These are phyloP conservation scores for Populus hybrid DNA, from an alignment of 441 rosid genomes.

Conservation along the genomic window DNA sequence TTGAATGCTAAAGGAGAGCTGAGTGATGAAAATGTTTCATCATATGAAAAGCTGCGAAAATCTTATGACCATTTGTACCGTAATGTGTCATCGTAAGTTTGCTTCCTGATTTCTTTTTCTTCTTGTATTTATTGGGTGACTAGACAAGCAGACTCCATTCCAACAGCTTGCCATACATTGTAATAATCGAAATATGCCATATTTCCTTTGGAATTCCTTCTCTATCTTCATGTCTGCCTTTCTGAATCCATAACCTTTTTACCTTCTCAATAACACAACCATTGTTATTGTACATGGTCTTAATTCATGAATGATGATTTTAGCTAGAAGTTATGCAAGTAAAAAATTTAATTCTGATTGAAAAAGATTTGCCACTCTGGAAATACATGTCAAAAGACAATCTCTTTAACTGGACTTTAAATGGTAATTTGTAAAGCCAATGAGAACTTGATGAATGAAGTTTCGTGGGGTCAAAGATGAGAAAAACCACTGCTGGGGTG, in stretches of 20 bases:
- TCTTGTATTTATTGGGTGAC: constrained; percentile 19
- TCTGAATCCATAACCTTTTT: background rate
- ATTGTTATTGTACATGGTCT: background rate
- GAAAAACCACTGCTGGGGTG: background rate
- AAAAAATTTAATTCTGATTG: background rate
- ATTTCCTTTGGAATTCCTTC: background rate
- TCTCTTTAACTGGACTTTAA: background rate
- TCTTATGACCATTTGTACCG: constrained; percentile 94
- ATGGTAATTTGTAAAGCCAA: background rate
- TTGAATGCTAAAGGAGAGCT: constrained; percentile 98
- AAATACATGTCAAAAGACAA: background rate
- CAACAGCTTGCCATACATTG: background rate
- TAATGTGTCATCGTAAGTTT: constrained; percentile 90
- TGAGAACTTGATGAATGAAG: background rate
- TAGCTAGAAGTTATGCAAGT: background rate
- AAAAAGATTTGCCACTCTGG: background rate
- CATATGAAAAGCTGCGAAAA: constrained; percentile 95
- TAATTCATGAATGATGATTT: background rate
- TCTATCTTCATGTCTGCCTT: background rate
- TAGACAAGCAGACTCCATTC: background rate
- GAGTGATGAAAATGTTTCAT: constrained; percentile 82
- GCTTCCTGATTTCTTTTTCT: constrained; percentile 24
- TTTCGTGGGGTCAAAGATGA: background rate
- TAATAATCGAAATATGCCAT: background rate
- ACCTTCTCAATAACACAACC: background rate